phyloP scores from a whole-genome alignment of 2,329 filamentous ascomycete genomes.

The Cryoendolithus antarcticus region DNA sequence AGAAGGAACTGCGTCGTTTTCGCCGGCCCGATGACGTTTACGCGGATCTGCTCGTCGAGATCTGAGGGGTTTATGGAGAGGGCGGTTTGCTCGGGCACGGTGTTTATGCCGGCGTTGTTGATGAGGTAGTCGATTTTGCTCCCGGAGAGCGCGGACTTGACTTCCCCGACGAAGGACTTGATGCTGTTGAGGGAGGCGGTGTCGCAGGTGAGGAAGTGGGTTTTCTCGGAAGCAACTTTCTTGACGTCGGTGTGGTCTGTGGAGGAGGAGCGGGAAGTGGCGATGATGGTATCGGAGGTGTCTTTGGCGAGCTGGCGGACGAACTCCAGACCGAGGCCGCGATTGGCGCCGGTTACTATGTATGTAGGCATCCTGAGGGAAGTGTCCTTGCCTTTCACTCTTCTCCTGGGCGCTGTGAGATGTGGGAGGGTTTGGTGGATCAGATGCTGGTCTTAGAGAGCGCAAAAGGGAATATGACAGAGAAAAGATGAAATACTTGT shows the following conservation, averaged over 20 bases:
- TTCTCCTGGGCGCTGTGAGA: not conserved
- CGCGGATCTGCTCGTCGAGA: slow-evolving; percentile 28
- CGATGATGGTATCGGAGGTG: slow-evolving; percentile 26
- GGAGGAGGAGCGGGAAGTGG: slow-evolving; percentile 25
- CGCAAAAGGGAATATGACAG: not conserved
- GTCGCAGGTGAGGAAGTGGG: slow-evolving; percentile 32
- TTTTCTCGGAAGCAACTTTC: slow-evolving; percentile 15
- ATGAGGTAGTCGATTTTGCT: slow-evolving; percentile 30
- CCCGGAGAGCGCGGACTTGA: slow-evolving; percentile 20
- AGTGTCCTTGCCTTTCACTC: not conserved
- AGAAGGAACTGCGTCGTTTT: slow-evolving; percentile 30
- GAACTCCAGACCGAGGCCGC: slow-evolving; percentile 40
- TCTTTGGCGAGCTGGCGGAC: slow-evolving; percentile 33
- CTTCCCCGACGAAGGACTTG: slow-evolving; percentile 22
- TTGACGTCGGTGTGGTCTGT: slow-evolving; percentile 20
- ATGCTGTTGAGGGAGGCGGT: slow-evolving; percentile 26
- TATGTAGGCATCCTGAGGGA: slow-evolving; percentile 6
- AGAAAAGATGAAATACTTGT: too few relatives aligned
- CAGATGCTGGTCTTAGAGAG: not conserved
- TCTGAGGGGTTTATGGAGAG: slow-evolving; percentile 27
- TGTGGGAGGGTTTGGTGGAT: not conserved
- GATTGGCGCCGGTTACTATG: slow-evolving; percentile 31
- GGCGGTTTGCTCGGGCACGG: slow-evolving; percentile 24
- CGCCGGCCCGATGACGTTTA: slow-evolving; percentile 38
- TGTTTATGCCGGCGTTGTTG: slow-evolving; percentile 32